phyloP scores from a whole-genome alignment of 2,329 filamentous ascomycete genomes.

The Orbilia oligospora region DNA sequence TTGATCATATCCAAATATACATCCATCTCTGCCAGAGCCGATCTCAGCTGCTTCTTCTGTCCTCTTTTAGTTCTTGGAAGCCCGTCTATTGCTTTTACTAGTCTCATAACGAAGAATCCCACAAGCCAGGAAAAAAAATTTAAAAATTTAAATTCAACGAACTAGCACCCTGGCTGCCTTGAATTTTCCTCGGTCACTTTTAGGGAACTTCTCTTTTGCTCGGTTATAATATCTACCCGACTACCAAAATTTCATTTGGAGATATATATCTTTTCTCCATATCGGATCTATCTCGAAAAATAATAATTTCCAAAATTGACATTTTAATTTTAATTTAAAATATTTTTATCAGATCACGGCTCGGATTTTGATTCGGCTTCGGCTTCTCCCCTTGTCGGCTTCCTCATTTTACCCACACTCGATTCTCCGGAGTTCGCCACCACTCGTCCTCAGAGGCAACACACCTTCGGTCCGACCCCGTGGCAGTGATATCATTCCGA shows the following conservation, averaged over 20 bases:
- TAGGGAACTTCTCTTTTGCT: slow-evolving; percentile 18
- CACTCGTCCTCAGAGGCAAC: slow-evolving; percentile 44
- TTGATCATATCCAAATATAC: neutral
- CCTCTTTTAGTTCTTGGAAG: neutral
- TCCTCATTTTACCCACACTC: neutral
- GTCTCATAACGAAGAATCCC: neutral
- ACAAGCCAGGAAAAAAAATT: slow-evolving; percentile 3
- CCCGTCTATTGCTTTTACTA: neutral
- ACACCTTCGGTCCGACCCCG: slow-evolving; percentile 27
- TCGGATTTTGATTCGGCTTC: slow-evolving; percentile 7
- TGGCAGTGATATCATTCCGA: slow-evolving; percentile 17
- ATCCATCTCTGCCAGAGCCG: no score
- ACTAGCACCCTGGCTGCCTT: slow-evolving; percentile 16
- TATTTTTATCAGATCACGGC: slow-evolving; percentile 20
- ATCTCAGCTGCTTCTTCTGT: neutral
- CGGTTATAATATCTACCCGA: slow-evolving; percentile 13
- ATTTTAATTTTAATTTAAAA: neutral
- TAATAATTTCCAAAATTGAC: neutral
- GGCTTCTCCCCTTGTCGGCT: slow-evolving; percentile 5
- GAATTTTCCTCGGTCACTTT: slow-evolving; percentile 44
- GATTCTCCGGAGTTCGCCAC: slow-evolving; percentile 43
- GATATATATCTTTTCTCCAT: neutral
- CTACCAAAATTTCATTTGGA: slow-evolving; percentile 2
- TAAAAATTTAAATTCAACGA: neutral
- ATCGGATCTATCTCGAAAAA: slow-evolving; percentile 16